These are phyloP conservation scores for Phytophthora hibernalis DNA, from an alignment of 352 stramenopile genomes.

Conservation along the genomic window DNA sequence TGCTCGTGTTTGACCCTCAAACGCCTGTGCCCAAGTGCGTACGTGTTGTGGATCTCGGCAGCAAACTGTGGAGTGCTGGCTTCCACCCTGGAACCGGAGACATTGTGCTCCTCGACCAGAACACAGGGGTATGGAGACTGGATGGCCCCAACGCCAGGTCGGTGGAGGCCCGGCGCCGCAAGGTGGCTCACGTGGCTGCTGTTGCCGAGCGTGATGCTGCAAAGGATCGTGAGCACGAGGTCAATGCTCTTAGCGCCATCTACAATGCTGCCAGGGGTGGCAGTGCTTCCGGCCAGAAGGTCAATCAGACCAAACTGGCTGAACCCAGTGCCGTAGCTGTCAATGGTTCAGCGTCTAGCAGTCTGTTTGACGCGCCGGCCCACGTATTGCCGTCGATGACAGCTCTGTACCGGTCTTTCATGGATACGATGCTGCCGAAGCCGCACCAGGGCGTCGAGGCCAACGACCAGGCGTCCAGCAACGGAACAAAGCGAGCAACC, in stretches of 20 bases:
- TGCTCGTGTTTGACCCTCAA: conserved; percentile 58
- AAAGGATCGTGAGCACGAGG: conserved; percentile 39
- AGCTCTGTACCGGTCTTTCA: conserved; percentile 84
- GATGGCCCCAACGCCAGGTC: conserved; percentile 55
- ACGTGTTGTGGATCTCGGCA: conserved; percentile 47
- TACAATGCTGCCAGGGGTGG: conserved; percentile 44
- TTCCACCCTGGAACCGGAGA: conserved; percentile 71
- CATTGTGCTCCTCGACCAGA: conserved; percentile 59
- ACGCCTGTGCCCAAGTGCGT: conserved; percentile 57
- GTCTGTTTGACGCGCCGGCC: conserved; percentile 79
- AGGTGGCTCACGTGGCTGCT: conserved; percentile 38
- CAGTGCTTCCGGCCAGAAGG: conserved; percentile 26
- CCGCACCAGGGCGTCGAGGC: conserved; percentile 36
- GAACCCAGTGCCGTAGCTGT: conserved; percentile 27
- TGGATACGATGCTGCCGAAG: conserved; percentile 89
- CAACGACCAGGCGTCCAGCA: conserved; percentile 24
- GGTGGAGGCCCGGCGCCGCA: conserved; percentile 44
- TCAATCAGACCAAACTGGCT: conserved; percentile 20
- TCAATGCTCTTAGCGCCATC: conserved; percentile 54
- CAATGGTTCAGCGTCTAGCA: conserved; percentile 33
- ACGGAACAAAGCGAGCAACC: neutral
- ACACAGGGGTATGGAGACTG: conserved; percentile 68
- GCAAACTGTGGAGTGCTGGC: conserved; percentile 55
- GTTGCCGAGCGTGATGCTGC: conserved; percentile 17
- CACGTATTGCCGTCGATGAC: conserved; percentile 88